phyloP scores from a whole-genome alignment of 202 grass and related monocot genomes.

The Brachypodium distachyon region DNA sequence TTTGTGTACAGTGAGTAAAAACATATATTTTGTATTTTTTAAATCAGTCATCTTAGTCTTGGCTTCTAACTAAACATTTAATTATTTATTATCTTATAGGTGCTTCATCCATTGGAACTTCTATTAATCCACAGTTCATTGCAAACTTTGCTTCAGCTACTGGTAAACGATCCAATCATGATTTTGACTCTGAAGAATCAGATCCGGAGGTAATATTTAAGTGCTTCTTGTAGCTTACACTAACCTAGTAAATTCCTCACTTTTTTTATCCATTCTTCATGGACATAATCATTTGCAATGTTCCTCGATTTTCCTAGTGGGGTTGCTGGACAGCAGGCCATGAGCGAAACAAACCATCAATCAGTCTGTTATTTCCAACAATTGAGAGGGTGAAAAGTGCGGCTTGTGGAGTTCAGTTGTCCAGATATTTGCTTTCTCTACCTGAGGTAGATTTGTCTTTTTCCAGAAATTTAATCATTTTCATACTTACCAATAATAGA shows the following conservation, averaged over 20 bases:
- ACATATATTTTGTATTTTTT: not conserved
- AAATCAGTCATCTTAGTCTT: not conserved
- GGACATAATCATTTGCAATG: conserved; percentile 3
- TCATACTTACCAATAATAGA: not conserved
- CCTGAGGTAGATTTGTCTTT: conserved; percentile 53
- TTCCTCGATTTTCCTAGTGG: conserved; percentile 54
- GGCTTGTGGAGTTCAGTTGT: conserved; percentile 53
- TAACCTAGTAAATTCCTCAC: not conserved
- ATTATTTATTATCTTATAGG: conserved; percentile 34
- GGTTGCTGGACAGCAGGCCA: conserved; percentile 68
- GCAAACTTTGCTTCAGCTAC: conserved; percentile 67
- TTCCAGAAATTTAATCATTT: not conserved
- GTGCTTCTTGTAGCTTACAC: not conserved
- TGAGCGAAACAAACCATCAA: conserved; percentile 64
- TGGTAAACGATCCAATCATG: conserved; percentile 46
- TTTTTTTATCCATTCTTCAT: conserved; percentile 20
- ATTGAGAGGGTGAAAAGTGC: conserved; percentile 62
- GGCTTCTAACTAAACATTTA: conserved; percentile 12
- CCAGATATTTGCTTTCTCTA: conserved; percentile 63
- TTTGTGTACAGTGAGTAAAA: conserved; percentile 76
- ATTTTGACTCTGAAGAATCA: conserved; percentile 73
- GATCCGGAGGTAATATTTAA: conserved; percentile 64
- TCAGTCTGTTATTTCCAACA: conserved; percentile 79
- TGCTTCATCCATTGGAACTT: conserved; percentile 86
- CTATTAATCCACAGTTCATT: conserved; percentile 73